Evolutionary conservation across 2,329 filamentous ascomycete species (phyloP), one percentile per base, ranked within the genome.

Genomic region (Ascochyta viciae-villosae): DNA sequence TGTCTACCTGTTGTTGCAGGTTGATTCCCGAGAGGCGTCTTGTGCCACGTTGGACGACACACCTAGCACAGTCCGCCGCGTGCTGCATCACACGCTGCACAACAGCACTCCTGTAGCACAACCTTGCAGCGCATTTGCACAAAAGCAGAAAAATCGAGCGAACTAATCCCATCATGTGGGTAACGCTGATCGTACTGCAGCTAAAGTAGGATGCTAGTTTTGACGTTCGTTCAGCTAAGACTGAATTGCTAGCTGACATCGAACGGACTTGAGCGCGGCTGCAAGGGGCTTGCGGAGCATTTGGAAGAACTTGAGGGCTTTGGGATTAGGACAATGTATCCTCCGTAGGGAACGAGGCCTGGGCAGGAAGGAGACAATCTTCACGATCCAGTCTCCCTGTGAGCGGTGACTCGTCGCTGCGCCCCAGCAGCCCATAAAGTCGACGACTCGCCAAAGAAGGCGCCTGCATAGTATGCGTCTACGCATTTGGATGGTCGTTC

Each of bases 11-110:
- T 22, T 35, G 58, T 65, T 48, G 59, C 64, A 63, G 51, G 50
- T 40, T n/a, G 43, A 48, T 49, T 54, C 57, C 61, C 59, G 65
- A 68, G 56, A 58, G 67, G 64, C 66, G 63, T 64, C 61, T 45
- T 42, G 72, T 73, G 51, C 31, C 45, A 72, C 66, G 45, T 62
- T 61, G 57, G 57, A 62, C 54, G 57, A 66, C 60, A 63, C 41
- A 52, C 61, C 38, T 60, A 61, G 62, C 45, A 59, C 55, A 58
- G 56, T 58, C 62, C 62, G 55, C 23, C 61, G 60, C 60, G 44
- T 66, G 50, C 50, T 62, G 61, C 58, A 62, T 59, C 49, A 51
- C 48, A 45, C 49, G 54, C 48, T 57, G 50, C 44, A 63, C 55
- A 45, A 35, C 49, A 52, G 50, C 58, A 56, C 49, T 45, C 52